phyloP scores from a whole-genome alignment of 495 filamentous ascomycete species.

The Penicillium mononematosum region DNA sequence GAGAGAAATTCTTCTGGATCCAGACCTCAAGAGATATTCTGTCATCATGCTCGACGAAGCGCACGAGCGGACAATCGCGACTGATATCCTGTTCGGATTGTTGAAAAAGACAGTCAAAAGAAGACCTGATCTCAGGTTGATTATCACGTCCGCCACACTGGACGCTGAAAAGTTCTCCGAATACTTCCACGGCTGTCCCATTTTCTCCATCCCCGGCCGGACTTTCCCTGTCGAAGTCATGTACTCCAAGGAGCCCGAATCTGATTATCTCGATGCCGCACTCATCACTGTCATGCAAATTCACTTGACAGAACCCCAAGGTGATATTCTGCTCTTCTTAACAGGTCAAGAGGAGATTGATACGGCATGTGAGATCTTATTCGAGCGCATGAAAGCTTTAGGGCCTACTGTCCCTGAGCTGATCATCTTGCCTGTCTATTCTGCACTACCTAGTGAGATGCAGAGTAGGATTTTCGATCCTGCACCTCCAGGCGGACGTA shows the following conservation, averaged over 20 bases:
- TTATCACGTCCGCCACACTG: slow-evolving; percentile 93
- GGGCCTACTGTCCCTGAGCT: slow-evolving; percentile 89
- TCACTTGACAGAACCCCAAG: slow-evolving; percentile 83
- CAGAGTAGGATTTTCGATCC: slow-evolving; percentile 94
- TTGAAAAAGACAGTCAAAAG: slow-evolving; percentile 90
- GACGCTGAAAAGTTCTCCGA: slow-evolving; percentile 97
- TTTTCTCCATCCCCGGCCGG: slow-evolving; percentile 93
- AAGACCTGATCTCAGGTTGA: slow-evolving; percentile 84
- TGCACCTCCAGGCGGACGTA: slow-evolving; percentile 80
- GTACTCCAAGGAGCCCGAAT: slow-evolving; percentile 90
- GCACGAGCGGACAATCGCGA: slow-evolving; percentile 95
- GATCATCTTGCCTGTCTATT: slow-evolving; percentile 92
- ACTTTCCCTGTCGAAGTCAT: slow-evolving; percentile 95
- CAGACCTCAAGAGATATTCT: slow-evolving; percentile 81
- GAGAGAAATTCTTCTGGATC: slow-evolving; percentile 88
- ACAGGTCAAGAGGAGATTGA: slow-evolving; percentile 99
- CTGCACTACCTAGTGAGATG: slow-evolving; percentile 87
- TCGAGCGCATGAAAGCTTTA: slow-evolving; percentile 93
- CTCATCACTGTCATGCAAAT: slow-evolving; percentile 97
- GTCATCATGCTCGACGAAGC: slow-evolving; percentile 99
- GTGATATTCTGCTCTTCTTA: slow-evolving; percentile 93
- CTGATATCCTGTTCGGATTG: slow-evolving; percentile 91
- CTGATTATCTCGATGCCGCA: slow-evolving; percentile 94
- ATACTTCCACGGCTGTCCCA: slow-evolving; percentile 93
- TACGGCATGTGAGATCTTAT: slow-evolving; percentile 85